These are phyloP conservation scores for Xerocomellus dryophilus DNA, from an alignment of 768 basidiomycete species.

Conservation along the genomic window DNA sequence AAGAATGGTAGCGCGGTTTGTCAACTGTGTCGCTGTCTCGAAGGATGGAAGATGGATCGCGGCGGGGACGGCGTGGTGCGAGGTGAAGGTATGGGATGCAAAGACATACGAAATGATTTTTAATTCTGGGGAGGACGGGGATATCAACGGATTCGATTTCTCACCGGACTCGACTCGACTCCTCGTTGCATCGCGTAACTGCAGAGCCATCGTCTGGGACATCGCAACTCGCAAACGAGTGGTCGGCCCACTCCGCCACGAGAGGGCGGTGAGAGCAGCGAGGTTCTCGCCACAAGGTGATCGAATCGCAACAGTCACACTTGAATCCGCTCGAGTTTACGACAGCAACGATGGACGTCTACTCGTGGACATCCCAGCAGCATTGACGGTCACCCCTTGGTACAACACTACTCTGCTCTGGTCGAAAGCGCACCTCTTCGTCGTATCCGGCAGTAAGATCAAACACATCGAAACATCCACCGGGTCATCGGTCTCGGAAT, in stretches of 20 bases:
- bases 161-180: background rate
- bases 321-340: background rate
- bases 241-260: background rate
- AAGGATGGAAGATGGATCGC: background rate
- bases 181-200: background rate
- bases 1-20: background rate
- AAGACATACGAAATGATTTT: background rate
- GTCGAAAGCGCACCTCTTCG: conserved; percentile 1
- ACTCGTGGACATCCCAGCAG: background rate
- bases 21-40: background rate
- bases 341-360: background rate
- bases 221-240: background rate
- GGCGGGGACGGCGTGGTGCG: background rate
- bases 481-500: background rate
- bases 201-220: background rate
- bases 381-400: no score
- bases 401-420: background rate
- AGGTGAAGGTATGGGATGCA: background rate
- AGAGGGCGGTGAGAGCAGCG: background rate
- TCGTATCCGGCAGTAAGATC: background rate
- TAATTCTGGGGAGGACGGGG: background rate
- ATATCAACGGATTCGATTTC: background rate
- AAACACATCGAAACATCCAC: background rate
- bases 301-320: background rate
- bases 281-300: conserved; percentile 1